phyloP scores from a whole-genome alignment of 1,139 yeast species.

The Debaryomycetaceae sp. region DNA sequence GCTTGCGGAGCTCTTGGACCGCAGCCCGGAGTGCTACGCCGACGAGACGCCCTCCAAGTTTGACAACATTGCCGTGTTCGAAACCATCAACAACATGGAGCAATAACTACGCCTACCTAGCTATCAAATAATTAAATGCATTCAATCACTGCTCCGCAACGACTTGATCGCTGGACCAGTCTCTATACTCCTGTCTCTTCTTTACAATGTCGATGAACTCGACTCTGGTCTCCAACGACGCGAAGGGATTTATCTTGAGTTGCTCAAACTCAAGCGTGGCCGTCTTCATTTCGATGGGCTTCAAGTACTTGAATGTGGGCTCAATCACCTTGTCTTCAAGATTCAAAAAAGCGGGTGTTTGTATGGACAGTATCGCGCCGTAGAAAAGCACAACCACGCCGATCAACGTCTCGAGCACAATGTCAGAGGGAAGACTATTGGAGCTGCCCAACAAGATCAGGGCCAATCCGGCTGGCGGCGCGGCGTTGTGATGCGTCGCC shows the following conservation, averaged over 20 bases:
- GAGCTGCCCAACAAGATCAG: neutral
- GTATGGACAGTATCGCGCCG: conserved; percentile 29
- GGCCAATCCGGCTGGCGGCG: too few species aligned
- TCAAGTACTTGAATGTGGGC: conserved; percentile 27
- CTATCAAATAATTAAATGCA: neutral
- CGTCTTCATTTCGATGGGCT: conserved; percentile 43
- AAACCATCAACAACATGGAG: conserved; percentile 43
- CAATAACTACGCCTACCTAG: conserved; percentile 10
- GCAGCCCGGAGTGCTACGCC: conserved; percentile 45
- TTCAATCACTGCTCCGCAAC: conserved; percentile 1
- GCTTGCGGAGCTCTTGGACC: conserved; percentile 49
- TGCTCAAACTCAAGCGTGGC: conserved; percentile 43
- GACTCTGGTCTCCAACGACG: conserved; percentile 37
- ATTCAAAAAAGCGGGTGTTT: conserved; percentile 20
- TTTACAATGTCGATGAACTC: conserved; percentile 40
- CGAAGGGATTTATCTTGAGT: conserved; percentile 42
- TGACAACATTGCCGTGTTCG: conserved; percentile 48
- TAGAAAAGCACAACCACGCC: conserved; percentile 35
- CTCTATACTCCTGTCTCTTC: conserved; percentile 37
- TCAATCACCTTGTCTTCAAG: conserved; percentile 17
- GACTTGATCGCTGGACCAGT: conserved; percentile 25
- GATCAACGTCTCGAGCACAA: conserved; percentile 36
- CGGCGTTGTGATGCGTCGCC: conserved; percentile 13
- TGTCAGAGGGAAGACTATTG: conserved; percentile 32
- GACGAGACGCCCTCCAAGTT: conserved; percentile 16